These are phyloP conservation scores for Blepharisma japonicum DNA, from an alignment of 73 alveolate genomes.

Conservation along the genomic window DNA sequence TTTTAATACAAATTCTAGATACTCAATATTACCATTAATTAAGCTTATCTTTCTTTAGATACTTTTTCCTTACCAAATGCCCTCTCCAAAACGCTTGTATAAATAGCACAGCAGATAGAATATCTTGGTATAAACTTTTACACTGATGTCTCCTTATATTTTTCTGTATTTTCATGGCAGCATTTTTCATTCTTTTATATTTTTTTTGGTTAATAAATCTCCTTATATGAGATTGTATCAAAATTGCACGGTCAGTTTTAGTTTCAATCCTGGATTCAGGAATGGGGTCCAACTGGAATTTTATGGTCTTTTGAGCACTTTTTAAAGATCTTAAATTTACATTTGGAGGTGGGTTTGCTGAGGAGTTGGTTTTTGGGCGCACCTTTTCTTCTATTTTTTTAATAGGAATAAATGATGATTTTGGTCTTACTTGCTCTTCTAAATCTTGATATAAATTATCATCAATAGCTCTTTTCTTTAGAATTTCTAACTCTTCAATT, in stretches of 20 bases:
- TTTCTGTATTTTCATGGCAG: constrained; percentile 11
- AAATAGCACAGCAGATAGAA: background rate
- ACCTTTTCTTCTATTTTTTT: too few relatives aligned
- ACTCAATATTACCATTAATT: too few relatives aligned
- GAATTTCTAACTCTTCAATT: background rate
- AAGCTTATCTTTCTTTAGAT: background rate
- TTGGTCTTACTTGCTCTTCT: too few relatives aligned
- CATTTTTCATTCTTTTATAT: background rate
- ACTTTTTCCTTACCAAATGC: background rate
- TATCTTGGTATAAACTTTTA: background rate
- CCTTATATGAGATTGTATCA: constrained; percentile 5
- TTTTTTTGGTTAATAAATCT: constrained; percentile 4
- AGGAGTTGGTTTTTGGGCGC: constrained; percentile 3
- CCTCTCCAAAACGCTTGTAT: constrained; percentile 6
- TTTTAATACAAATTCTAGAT: too few relatives aligned
- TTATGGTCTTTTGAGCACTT: background rate
- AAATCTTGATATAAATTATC: background rate
- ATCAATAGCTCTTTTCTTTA: background rate
- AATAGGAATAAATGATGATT: too few relatives aligned
- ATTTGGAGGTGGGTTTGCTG: background rate
- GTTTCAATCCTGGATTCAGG: background rate
- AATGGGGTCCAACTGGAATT: background rate
- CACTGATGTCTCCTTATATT: background rate
- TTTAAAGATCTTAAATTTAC: background rate
- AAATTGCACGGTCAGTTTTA: constrained; percentile 1